Conservation (phyloP, 768 basidiomycete species). For the Boletus sp. region DNA sequence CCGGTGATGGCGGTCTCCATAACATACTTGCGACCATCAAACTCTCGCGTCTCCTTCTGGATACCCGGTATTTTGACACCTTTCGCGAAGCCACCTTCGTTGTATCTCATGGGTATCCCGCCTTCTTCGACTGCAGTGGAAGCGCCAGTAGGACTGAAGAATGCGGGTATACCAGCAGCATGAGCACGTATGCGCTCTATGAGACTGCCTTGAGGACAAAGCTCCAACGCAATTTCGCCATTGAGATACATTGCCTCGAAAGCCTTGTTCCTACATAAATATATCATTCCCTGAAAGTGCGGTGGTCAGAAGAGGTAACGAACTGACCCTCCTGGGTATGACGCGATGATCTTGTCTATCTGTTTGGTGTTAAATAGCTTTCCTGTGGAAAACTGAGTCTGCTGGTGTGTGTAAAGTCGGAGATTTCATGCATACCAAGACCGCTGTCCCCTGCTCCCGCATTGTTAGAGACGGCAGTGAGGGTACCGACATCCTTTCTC, state of each 20-base stretch:
- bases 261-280: conserved; percentile 67
- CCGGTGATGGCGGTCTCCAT: conserved; percentile 79
- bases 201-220: conserved; percentile 90
- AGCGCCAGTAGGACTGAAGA: conserved; percentile 90
- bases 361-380: conserved; percentile 73
- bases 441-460: conserved; percentile 71
- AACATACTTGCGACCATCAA: conserved; percentile 77
- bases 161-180: conserved; percentile 90
- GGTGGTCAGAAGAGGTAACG: background rate
- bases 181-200: conserved; percentile 86
- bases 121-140: conserved; percentile 81
- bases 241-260: conserved; percentile 81
- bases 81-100: conserved; percentile 66
- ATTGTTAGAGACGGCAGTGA: conserved; percentile 90
- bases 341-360: conserved; percentile 80
- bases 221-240: conserved; percentile 80
- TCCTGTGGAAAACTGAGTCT: conserved; percentile 41
- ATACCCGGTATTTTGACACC: conserved; percentile 73
- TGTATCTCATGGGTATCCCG: conserved; percentile 74
- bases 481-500: conserved; percentile 66
- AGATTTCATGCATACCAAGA: conserved; percentile 46
- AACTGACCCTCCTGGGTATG: conserved; percentile 81
- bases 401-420: background rate
- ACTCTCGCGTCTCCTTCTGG: conserved; percentile 72
- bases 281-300: background rate